These are phyloP conservation scores for Beauveria medogensis DNA, from an alignment of 2,329 filamentous ascomycete genomes.

Conservation along the genomic window DNA sequence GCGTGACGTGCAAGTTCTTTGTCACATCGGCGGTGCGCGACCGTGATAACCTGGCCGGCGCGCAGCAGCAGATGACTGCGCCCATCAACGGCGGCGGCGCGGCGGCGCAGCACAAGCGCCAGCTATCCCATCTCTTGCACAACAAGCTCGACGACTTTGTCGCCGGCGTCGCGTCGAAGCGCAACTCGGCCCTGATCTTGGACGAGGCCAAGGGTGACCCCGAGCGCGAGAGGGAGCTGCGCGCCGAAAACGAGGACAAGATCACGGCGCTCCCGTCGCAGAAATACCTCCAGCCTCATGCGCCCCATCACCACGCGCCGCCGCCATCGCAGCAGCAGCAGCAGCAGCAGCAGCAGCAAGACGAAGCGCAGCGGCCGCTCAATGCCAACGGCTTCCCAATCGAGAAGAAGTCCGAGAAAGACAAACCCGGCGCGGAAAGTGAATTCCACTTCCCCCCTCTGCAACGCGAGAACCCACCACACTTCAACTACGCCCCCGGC, in stretches of 20 bases:
- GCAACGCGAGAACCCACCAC: slow-evolving; percentile 40
- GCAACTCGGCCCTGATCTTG: slow-evolving; percentile 75
- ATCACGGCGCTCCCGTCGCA: slow-evolving; percentile 72
- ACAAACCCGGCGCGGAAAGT: slow-evolving; percentile 17
- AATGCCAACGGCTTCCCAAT: slow-evolving; percentile 41
- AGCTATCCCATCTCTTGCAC: slow-evolving; percentile 68
- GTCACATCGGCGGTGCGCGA: slow-evolving; percentile 61
- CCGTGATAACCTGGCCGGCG: slow-evolving; percentile 20
- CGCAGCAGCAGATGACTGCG: slow-evolving; percentile 32
- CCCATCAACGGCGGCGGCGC: slow-evolving; percentile 24
- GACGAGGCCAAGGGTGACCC: slow-evolving; percentile 73
- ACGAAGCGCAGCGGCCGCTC: slow-evolving; percentile 41
- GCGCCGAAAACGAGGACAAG: slow-evolving; percentile 74
- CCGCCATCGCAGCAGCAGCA: slow-evolving; percentile 21
- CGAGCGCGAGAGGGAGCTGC: slow-evolving; percentile 71
- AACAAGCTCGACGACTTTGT: slow-evolving; percentile 85
- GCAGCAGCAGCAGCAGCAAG: slow-evolving; percentile 24
- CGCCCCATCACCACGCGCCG: slow-evolving; percentile 32
- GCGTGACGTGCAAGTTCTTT: slow-evolving; percentile 90
- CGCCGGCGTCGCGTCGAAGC: slow-evolving; percentile 76
- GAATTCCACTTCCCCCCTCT: slow-evolving; percentile 53
- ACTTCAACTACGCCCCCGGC: slow-evolving; percentile 50
- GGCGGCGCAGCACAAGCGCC: slow-evolving; percentile 30
- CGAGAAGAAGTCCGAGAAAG: slow-evolving; percentile 31
- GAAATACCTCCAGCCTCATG: slow-evolving; percentile 45